Evolutionary conservation across 108 stramenopile genomes (phyloP).

Genomic region (Conticribra guillardii): DNA sequence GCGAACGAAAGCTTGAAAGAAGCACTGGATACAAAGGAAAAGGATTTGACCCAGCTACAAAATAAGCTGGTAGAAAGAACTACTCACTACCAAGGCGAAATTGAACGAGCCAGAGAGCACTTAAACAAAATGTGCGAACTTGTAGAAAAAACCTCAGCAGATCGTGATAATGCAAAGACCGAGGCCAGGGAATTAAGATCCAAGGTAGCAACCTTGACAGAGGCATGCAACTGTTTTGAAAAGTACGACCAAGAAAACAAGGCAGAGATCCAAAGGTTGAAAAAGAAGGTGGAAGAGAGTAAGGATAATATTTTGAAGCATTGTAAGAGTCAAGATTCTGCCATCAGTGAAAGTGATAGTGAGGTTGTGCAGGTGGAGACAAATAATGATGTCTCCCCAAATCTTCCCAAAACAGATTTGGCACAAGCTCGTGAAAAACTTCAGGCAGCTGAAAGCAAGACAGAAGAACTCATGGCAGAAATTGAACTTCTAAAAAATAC

Average conservation of each 20-base stretch:
- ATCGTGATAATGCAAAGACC: slow-evolving; percentile 12
- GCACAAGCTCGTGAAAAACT: background rate
- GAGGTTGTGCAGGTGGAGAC: background rate
- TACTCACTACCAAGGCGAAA: slow-evolving; percentile 12
- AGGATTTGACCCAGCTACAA: background rate
- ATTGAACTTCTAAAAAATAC: background rate
- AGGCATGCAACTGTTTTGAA: background rate
- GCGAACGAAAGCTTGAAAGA: slow-evolving; percentile 11
- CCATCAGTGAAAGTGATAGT: slow-evolving; percentile 1
- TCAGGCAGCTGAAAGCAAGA: background rate
- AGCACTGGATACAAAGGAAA: slow-evolving; percentile 1
- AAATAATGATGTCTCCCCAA: background rate
- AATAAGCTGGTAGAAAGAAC: background rate
- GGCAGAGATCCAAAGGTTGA: slow-evolving; percentile 12
- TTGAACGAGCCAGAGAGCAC: slow-evolving; percentile 13
- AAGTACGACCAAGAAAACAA: slow-evolving; percentile 7
- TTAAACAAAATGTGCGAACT: slow-evolving; percentile 19
- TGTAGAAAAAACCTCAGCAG: slow-evolving; percentile 17
- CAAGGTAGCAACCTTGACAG: background rate
- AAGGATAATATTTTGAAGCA: slow-evolving; percentile 1
- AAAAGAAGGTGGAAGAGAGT: slow-evolving; percentile 12
- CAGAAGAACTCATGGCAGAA: background rate
- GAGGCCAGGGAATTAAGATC: slow-evolving; percentile 12
- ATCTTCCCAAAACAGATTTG: no score
- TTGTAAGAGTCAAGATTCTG: background rate